Evolutionary conservation across 345 rosid species (phyloP).

Genomic region (Citrus cavaleriei): DNA sequence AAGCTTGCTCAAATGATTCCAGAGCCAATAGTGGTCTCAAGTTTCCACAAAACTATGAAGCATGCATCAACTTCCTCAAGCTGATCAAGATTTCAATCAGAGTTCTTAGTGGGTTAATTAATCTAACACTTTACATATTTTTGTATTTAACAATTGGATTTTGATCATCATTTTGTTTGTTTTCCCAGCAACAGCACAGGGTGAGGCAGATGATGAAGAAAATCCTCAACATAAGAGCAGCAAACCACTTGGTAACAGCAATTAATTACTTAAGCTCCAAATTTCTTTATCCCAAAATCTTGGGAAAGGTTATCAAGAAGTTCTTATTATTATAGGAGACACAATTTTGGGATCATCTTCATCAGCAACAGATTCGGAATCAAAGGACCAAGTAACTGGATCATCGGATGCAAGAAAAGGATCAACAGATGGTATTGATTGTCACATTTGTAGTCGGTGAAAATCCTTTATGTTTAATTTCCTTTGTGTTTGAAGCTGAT

Average conservation of each 20-base stretch:
- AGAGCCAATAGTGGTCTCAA: background rate
- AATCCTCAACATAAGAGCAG: background rate
- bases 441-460: too few species aligned
- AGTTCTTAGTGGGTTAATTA: background rate
- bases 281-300: too few species aligned
- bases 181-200: background rate
- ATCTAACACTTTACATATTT: too few species aligned
- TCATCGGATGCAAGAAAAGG: too few species aligned
- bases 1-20: background rate
- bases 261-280: too few species aligned
- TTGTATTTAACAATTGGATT: background rate
- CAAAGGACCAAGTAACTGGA: too few species aligned
- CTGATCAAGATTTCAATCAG: background rate
- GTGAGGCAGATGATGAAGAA: background rate
- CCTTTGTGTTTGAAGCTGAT: background rate
- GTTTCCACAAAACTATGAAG: background rate
- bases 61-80: background rate
- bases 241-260: too few species aligned
- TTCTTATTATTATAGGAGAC: too few species aligned
- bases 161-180: background rate
- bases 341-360: too few species aligned
- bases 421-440: background rate
- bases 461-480: too few species aligned
- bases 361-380: too few species aligned
- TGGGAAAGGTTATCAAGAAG: too few species aligned